phyloP scores from a whole-genome alignment of 805 yeast genomes.

The Ogataea saltuana region DNA sequence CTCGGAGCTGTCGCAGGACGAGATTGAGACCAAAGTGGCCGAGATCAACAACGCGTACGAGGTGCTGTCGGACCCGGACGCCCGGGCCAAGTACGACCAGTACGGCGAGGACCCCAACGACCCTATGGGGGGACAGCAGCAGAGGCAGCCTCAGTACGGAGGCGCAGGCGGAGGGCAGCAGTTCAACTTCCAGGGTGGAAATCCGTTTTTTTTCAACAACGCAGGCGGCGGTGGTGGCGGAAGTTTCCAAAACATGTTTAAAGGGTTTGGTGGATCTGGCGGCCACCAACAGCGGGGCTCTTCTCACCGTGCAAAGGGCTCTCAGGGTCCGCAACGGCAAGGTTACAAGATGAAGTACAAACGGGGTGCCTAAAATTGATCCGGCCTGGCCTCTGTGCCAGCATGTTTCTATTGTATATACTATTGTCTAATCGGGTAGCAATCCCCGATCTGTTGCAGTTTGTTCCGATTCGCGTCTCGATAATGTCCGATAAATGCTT shows the following conservation, averaged over 20 bases:
- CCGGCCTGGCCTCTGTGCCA: background rate
- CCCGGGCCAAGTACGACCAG: conserved; percentile 63
- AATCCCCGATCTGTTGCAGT: no score
- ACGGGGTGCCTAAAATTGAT: background rate
- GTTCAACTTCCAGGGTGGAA: conserved; percentile 17
- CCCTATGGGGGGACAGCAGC: conserved; percentile 14
- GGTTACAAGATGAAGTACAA: conserved; percentile 9
- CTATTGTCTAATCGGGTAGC: background rate
- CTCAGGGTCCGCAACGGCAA: conserved; percentile 7
- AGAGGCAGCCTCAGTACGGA: background rate
- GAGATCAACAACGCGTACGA: conserved; percentile 93
- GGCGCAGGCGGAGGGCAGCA: conserved; percentile 12
- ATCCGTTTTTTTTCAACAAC: conserved; percentile 8
- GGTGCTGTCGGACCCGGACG: conserved; percentile 66
- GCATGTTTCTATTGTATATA: background rate
- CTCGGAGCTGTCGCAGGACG: conserved; percentile 62
- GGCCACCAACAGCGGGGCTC: no score
- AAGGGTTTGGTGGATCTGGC: conserved; percentile 1
- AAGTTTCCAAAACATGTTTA: conserved; percentile 12
- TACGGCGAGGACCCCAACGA: conserved; percentile 31
- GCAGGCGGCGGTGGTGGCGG: conserved; percentile 12
- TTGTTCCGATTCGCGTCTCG: no score
- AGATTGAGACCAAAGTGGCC: conserved; percentile 83
- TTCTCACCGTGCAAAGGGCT: no score
- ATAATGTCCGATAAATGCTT: conserved; percentile 4